Conservation (phyloP, 768 basidiomycete genomes). For the Collybiopsis confluens region DNA sequence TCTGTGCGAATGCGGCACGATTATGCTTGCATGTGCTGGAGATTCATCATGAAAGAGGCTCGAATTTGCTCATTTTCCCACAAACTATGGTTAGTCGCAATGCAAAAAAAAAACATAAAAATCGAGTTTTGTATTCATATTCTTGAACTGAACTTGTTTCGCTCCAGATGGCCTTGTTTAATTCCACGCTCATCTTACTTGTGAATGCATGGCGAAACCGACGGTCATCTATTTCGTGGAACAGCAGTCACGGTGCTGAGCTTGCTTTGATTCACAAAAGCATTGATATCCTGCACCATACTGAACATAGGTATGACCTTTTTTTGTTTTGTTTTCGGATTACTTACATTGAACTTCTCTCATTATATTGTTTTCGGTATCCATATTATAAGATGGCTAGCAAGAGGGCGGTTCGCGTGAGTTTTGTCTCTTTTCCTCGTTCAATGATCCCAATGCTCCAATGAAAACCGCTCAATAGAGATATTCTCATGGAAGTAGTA, state of each 20-base stretch:
- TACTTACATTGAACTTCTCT: not conserved
- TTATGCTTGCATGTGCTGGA: constrained; percentile 1
- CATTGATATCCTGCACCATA: not conserved
- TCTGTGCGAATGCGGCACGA: constrained; percentile 4
- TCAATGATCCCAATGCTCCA: too few relatives aligned
- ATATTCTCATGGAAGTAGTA: constrained; percentile 3
- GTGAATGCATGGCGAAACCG: not conserved
- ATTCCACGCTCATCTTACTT: not conserved
- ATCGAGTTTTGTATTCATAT: too few relatives aligned
- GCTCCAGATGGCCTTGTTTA: not conserved
- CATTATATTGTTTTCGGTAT: too few relatives aligned
- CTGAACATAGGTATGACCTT: too few relatives aligned
- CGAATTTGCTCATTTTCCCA: not conserved
- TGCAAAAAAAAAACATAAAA: too few relatives aligned
- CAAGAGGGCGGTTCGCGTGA: not conserved
- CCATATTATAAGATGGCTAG: too few relatives aligned
- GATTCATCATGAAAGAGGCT: not conserved
- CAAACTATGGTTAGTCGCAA: not conserved
- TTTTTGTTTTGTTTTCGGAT: not conserved
- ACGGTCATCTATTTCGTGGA: not conserved
- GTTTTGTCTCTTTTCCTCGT: not conserved
- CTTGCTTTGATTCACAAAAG: not conserved
- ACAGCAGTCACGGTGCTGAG: not conserved
- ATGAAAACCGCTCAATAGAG: not conserved
- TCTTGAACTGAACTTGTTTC: not conserved